Conservation (phyloP, 78 protist genomes). For the Dictyostelium discoideum region DNA sequence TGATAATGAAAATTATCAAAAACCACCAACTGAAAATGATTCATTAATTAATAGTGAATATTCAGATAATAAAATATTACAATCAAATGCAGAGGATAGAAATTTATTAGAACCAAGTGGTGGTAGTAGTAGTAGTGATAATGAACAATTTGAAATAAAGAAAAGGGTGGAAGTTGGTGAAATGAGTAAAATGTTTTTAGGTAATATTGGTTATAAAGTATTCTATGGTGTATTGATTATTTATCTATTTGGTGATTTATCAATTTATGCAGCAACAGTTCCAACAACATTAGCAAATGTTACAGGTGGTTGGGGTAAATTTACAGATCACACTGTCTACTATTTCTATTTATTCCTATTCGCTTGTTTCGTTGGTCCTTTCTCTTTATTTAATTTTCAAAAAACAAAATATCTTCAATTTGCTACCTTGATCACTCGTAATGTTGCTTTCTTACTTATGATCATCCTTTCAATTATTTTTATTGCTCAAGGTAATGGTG, state of each 20-base stretch:
- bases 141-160: conserved; percentile 12
- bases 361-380: conserved; percentile 62
- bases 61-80: background rate
- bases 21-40: conserved; percentile 12
- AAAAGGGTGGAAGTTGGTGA: conserved; percentile 60
- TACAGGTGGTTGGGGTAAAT: conserved; percentile 44
- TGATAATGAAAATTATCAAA: background rate
- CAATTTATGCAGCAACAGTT: conserved; percentile 74
- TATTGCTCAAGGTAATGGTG: conserved; percentile 76
- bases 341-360: conserved; percentile 76
- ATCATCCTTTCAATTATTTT: conserved; percentile 68
- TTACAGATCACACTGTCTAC: conserved; percentile 10
- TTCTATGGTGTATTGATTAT: conserved; percentile 59
- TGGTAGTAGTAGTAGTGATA: background rate
- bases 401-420: conserved; percentile 86
- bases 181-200: conserved; percentile 42
- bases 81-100: background rate
- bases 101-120: background rate
- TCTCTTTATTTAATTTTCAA: conserved; percentile 71
- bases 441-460: conserved; percentile 85
- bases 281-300: conserved; percentile 52
- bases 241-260: conserved; percentile 71
- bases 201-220: conserved; percentile 62
- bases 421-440: conserved; percentile 69
- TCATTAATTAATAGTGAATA: background rate